phyloP scores from a whole-genome alignment of 2,329 filamentous ascomycete species.

The Bertia moriformis region DNA sequence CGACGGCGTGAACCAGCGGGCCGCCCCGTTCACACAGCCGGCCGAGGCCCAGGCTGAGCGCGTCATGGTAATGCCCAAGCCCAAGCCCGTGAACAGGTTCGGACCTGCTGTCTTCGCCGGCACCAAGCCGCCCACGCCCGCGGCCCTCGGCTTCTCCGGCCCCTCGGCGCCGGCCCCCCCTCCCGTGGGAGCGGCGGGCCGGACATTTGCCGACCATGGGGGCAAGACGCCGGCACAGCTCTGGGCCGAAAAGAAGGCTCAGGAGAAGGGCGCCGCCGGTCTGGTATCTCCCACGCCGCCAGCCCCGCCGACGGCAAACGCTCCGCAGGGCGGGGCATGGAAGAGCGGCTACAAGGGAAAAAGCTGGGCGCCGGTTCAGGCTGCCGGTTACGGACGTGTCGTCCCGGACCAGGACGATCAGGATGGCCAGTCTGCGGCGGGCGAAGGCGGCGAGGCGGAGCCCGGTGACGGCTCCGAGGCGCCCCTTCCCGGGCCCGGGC shows the following conservation, averaged over 20 bases:
- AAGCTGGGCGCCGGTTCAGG: constrained; percentile 74
- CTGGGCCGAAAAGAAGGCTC: constrained; percentile 95
- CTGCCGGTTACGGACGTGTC: constrained; percentile 54
- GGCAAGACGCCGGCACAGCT: constrained; percentile 93
- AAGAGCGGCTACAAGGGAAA: constrained; percentile 86
- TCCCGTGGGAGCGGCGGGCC: constrained; percentile 67
- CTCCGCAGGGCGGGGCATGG: constrained; percentile 73
- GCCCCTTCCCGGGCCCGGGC: constrained; percentile 38
- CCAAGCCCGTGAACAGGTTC: constrained; percentile 86
- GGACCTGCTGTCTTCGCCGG: constrained; percentile 65
- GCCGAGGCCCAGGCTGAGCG: constrained; percentile 60
- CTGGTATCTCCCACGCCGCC: constrained; percentile 26
- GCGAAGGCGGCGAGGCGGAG: constrained; percentile 25
- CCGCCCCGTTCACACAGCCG: constrained; percentile 51
- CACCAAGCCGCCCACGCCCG: constrained; percentile 76
- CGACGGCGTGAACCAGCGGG: constrained; percentile 66
- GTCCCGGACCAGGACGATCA: constrained; percentile 38
- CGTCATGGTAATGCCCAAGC: constrained; percentile 78
- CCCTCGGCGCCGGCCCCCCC: constrained; percentile 39
- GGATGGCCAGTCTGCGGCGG: constrained; percentile 37
- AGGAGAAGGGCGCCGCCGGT: constrained; percentile 45
- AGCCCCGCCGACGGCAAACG: constrained; percentile 35
- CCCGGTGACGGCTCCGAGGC: constrained; percentile 31
- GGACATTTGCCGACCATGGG: constrained; percentile 84
- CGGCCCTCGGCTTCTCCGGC: constrained; percentile 46